A percentile compares a stretch with the other conserved stretches of the same genome.
Conservation (phyloP, 345 rosid species). For the Conringia planisiliqua region DNA sequence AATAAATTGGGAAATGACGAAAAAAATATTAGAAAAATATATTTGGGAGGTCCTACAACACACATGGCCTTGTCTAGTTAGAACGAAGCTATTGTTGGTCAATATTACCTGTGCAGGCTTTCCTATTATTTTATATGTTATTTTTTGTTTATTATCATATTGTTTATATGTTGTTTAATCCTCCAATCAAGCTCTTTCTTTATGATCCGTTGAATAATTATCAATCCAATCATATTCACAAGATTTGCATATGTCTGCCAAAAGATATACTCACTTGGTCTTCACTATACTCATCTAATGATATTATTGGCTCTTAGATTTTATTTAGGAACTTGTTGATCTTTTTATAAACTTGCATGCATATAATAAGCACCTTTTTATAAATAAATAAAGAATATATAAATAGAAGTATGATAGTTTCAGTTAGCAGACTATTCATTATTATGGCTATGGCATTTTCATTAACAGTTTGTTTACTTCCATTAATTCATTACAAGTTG, state of each 20-base stretch:
- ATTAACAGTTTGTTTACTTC: neutral
- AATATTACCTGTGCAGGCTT: slow-evolving; percentile 46
- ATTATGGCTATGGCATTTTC: neutral
- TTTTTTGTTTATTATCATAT: slow-evolving; percentile 10
- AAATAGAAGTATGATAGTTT: slow-evolving; percentile 2
- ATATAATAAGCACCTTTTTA: neutral
- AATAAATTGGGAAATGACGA: slow-evolving; percentile 44
- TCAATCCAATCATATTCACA: slow-evolving; percentile 38
- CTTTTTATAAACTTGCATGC: slow-evolving; percentile 19
- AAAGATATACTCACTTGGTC: slow-evolving; percentile 34
- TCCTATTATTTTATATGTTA: slow-evolving; percentile 7
- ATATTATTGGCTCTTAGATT: slow-evolving; percentile 32
- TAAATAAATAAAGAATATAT: neutral
- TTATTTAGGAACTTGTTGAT: slow-evolving; percentile 25
- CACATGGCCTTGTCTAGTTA: slow-evolving; percentile 86
- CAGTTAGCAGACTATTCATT: neutral
- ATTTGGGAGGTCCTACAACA: slow-evolving; percentile 69
- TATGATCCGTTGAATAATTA: slow-evolving; percentile 34
- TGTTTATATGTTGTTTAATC: slow-evolving; percentile 28
- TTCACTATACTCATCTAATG: slow-evolving; percentile 24
- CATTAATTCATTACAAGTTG: slow-evolving; percentile 6
- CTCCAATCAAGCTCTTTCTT: slow-evolving; percentile 36
- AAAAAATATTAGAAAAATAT: slow-evolving; percentile 30
- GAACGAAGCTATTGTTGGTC: slow-evolving; percentile 58
- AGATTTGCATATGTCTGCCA: slow-evolving; percentile 39